A percentile compares a stretch with the other conserved stretches of the same genome.
These are phyloP conservation scores for Pestalotiopsis sp. DNA, from an alignment of 2,329 filamentous ascomycete genomes.

Conservation along the genomic window DNA sequence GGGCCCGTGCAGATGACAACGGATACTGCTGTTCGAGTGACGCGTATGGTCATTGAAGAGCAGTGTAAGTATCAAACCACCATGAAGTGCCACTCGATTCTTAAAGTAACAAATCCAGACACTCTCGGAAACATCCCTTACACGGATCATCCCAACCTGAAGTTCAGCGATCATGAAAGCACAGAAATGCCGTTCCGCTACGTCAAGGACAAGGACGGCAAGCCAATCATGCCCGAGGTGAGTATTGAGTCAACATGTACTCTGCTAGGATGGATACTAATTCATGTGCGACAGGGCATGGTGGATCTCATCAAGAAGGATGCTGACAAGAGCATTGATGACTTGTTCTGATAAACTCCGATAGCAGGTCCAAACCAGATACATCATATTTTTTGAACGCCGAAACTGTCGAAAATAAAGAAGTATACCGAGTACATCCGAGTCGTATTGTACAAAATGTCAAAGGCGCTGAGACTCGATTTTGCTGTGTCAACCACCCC, in stretches of 20 bases:
- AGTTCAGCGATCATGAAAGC: slow-evolving; percentile 88
- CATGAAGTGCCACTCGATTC: slow-evolving; percentile 9
- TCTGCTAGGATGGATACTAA: slow-evolving; percentile 13
- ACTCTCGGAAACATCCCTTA: slow-evolving; percentile 79
- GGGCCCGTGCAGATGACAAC: slow-evolving; percentile 98
- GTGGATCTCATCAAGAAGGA: slow-evolving; percentile 90
- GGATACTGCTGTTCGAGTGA: slow-evolving; percentile 93
- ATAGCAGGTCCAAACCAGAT: neutral
- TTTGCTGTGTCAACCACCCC: neutral
- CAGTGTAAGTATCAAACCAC: slow-evolving; percentile 59
- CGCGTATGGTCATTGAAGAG: slow-evolving; percentile 83
- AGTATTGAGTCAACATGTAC: neutral
- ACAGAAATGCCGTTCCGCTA: slow-evolving; percentile 99
- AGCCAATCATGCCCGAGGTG: slow-evolving; percentile 91
- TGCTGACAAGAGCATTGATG: slow-evolving; percentile 87
- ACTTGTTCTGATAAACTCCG: slow-evolving; percentile 66
- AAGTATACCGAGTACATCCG: neutral
- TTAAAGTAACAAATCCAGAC: slow-evolving; percentile 50
- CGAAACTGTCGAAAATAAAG: neutral
- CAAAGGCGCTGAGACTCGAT: no score
- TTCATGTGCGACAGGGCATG: slow-evolving; percentile 71
- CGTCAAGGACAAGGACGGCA: slow-evolving; percentile 72
- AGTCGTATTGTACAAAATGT: neutral
- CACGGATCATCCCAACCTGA: slow-evolving; percentile 85
- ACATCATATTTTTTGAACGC: neutral